Percentiles rank a stretch among this genome's conserved stretches.
Evolutionary conservation across 192 early-diverging fungal species (phyloP).

Genomic region (Dissophora ornata): DNA sequence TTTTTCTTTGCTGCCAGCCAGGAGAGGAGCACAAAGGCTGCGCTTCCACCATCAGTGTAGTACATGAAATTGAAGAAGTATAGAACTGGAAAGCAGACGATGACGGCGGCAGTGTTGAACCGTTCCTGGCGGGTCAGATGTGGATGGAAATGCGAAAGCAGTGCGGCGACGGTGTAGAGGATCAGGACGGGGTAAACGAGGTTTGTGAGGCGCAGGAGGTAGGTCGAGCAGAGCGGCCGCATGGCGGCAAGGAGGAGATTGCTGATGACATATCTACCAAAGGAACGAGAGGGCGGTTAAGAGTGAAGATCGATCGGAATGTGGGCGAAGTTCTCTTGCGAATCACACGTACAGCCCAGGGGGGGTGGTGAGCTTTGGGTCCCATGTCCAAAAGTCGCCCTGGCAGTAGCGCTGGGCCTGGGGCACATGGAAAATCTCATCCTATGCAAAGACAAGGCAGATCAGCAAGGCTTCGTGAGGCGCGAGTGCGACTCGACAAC

Average conservation of each 20-base stretch:
- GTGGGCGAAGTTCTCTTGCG: neutral
- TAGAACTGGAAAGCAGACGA: conserved; percentile 79
- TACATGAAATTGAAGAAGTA: conserved; percentile 92
- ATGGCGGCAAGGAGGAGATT: conserved; percentile 24
- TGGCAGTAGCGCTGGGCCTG: conserved; percentile 90
- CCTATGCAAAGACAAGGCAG: conserved; percentile 63
- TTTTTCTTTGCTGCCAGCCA: conserved; percentile 67
- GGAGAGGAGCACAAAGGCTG: conserved; percentile 78
- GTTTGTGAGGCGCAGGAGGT: conserved; percentile 72
- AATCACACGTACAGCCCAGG: conserved; percentile 83
- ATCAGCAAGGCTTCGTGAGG: neutral
- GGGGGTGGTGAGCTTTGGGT: conserved; percentile 97
- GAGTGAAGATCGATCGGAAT: neutral
- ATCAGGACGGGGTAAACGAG: conserved; percentile 69
- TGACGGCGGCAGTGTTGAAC: conserved; percentile 51
- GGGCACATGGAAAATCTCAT: conserved; percentile 94
- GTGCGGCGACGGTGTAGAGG: conserved; percentile 56
- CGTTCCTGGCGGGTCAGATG: conserved; percentile 5
- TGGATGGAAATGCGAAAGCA: conserved; percentile 59
- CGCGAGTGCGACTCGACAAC: neutral
- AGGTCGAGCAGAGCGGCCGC: conserved; percentile 50
- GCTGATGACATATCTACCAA: conserved; percentile 46
- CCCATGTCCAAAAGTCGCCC: conserved; percentile 78
- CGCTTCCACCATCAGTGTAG: conserved; percentile 92
- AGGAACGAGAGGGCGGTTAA: conserved; percentile 3